Evolutionary conservation across 352 stramenopile genomes (phyloP), one percentile per base, ranked within the genome.

Genomic region (Phytopythium oedochilum): DNA sequence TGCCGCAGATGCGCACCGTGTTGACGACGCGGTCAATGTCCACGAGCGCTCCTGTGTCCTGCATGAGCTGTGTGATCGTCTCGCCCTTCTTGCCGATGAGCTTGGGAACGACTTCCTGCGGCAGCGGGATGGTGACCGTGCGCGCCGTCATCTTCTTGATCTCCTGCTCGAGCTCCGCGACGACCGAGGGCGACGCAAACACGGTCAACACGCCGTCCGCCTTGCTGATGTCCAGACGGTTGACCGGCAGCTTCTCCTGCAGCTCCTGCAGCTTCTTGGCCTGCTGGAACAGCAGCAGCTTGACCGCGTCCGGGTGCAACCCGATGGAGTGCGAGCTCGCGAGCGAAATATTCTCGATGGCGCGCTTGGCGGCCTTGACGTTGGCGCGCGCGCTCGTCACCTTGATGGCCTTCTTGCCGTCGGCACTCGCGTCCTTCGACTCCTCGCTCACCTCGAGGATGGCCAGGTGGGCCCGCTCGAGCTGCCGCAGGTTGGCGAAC

Each of bases 51-150:
- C 75, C 83, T 5, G 83, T 86, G 59, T 92, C 76, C 53, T 89
- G 77, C 83, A 92, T 92, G 43, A 90, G 60, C 60, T 90, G 78
- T 55, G 88, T 89, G 57, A 92, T 90, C 3, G 79, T 86, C 66
- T 92, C 83, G 38, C 83, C 83, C 51, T 92, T 92, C 68, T 88
- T 89, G 35, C 83, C 83, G 64, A 92, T 92, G 10, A 92, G 68
- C 64, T 92, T 90, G 5, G 83, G 83, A 28, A 92, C 75, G 34
- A 92, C 77, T 45, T 92, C 83, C 2, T 68, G 68, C n/a, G 83
- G 75, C 36, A 92, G 49, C 28, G 68, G 56, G 36, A 92, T 83
- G 32, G 86, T 76, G 34, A 78, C 63, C 25, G 83, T 88, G 18
- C 66, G 62, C 26, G 68, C 68, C 15, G 73, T 73, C 2, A 92